Base-by-base conservation (phyloP, 352 stramenopile genomes). In the Phytophthora citrophthora region DNA sequence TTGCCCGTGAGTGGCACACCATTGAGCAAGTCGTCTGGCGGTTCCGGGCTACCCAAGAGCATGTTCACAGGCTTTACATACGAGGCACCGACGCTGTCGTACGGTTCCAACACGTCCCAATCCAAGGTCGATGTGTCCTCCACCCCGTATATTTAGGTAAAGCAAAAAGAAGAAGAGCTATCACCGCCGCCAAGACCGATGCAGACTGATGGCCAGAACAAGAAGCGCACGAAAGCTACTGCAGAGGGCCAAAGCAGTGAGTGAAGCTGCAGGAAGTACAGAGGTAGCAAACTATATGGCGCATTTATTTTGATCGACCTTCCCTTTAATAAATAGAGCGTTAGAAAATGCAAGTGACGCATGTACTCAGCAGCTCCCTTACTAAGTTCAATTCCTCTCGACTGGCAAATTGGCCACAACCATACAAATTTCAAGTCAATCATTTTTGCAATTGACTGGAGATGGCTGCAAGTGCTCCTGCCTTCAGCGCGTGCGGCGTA, bases 51-150 rank as follows among this genome's bases (percentile, higher is more conserved):
- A 12, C 84, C 87, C 10, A 86, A 86, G 43, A 92, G 79, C 65
- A 94, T 93, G 87, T 95, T 95, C 60, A 89, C 76, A 56, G 85
- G 85, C 62, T 95, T 95, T 62, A 95, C 87, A 61, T 95, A 94
- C 70, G 87, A 95, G 65, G 85, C 87, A 32, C 85, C 87, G 43
- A 86, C 79, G 38, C 74, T 93, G 54, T 95, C 87, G 40, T 92
- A 88, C 61, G 87, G 87, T 62, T 95, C 87, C 31, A 87, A 95
- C 77, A 93, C 87, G 54, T 93, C 84, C 46, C 87, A 93, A 73
- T 95, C 84, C 47, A 93, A 95, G 69, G 84, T 93, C 24, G 87
- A 95, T 64, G 79, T 91, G 53, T 78, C 83, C 11, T 92, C 85
- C 44, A 92, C 83, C 54, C 85, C 85, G 61, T 94, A 92, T 92